These are phyloP conservation scores for Antitrichia curtipendula DNA, from an alignment of 225 moss, liverwort and hornwort species.

Conservation along the genomic window DNA sequence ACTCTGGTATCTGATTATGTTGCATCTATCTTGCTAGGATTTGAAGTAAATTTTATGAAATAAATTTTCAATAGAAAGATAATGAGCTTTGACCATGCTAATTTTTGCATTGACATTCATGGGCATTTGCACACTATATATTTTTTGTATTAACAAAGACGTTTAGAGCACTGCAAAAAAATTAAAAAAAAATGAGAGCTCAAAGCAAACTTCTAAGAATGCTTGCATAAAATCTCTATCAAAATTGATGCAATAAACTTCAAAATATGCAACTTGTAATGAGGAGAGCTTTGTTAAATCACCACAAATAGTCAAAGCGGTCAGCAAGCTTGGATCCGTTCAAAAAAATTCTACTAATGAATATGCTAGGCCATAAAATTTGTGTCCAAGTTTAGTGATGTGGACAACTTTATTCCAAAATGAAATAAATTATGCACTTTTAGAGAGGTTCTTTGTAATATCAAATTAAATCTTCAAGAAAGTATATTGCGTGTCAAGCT, in stretches of 20 bases:
- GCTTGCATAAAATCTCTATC: not conserved
- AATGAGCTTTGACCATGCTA: not conserved
- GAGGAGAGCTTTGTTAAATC: not conserved
- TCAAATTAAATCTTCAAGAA: no score
- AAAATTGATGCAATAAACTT: not conserved
- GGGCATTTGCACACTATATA: accelerated
- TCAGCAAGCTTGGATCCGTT: no score
- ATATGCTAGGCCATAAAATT: no score
- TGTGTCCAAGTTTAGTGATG: no score
- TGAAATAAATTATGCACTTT: no score
- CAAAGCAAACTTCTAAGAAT: not conserved
- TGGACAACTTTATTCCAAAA: no score
- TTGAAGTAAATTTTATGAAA: not conserved
- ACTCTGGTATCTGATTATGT: not conserved
- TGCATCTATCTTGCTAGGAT: not conserved
- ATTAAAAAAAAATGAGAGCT: not conserved
- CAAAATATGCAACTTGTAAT: not conserved
- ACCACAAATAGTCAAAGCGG: not conserved
- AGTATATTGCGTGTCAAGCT: no score
- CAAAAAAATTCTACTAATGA: no score
- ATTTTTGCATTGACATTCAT: not conserved
- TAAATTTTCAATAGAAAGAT: not conserved
- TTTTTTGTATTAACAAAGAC: not conserved
- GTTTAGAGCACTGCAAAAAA: accelerated
- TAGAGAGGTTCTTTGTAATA: no score